Evolutionary conservation across 495 filamentous ascomycete species (phyloP), one percentile per base, ranked within the genome.

Genomic region (Delitschia confertaspora): DNA sequence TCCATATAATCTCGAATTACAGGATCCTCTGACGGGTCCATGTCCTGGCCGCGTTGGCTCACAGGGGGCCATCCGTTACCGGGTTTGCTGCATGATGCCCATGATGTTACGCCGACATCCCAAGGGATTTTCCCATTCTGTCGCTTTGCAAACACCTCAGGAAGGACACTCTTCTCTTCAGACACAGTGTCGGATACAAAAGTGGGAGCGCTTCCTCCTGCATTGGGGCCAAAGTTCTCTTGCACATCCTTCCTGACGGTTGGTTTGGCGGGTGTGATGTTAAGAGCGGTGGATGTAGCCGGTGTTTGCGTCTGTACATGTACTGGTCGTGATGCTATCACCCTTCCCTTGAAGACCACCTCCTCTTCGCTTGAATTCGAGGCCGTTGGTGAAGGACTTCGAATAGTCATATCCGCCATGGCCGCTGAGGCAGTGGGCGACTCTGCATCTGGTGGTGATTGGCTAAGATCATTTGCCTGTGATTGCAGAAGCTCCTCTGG

Each of bases 1-100:
- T 73, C 75, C 40, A 88, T 80, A 51, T 93, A 91, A 55, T 93
- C 87, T 2, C 45, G 17, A 35, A 73, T 74, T 16, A 84, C 33
- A 3, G 78, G 66, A 0, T 71, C 79, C 8, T n/a, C 1, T 1
- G 43, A 42, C 3, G 21, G 2, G 6, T 34, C 33, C 23, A 53
- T 46, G 13, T 37, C 41, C 14, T 40, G 46, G n/a, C n/a, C n/a
- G 9, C 34, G 46, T 9, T 46, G 41, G n/a, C 19, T 5, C 10
- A 6, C 16, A 0, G 42, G 53, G 17, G 44, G 33, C 55, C 55
- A 54, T 5, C 50, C 55, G 30, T 54, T 44, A 11, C 55, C 55
- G 2, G 55, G 50, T 19, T 57, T 57, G 37, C 50, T 54, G n/a
- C 42, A 14, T 4, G 41, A 43, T 1, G 18, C 50, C 55, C 55